Evolutionary conservation across 805 yeast genomes (phyloP).

Genomic region (Lipomyces anomalus): DNA sequence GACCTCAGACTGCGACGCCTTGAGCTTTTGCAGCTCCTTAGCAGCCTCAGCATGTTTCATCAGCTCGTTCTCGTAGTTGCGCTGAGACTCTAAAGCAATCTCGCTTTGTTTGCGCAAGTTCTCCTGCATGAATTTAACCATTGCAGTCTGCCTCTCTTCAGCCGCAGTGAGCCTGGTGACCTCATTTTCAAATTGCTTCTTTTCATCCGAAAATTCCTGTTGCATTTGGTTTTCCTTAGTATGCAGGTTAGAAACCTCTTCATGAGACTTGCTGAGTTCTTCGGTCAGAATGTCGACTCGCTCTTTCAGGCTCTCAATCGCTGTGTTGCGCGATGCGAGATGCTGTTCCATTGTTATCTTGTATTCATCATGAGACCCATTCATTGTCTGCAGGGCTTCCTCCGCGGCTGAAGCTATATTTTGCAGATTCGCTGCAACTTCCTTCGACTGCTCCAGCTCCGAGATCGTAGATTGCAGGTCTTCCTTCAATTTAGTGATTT

Average conservation of each 20-base stretch:
- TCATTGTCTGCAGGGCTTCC: slow-evolving; percentile 52
- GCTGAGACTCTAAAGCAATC: slow-evolving; percentile 46
- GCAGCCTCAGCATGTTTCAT: slow-evolving; percentile 50
- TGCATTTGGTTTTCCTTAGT: slow-evolving; percentile 23
- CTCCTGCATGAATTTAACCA: slow-evolving; percentile 28
- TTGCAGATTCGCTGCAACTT: slow-evolving; percentile 56
- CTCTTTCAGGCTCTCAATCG: slow-evolving; percentile 26
- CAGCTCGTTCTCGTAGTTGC: slow-evolving; percentile 51
- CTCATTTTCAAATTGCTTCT: slow-evolving; percentile 24
- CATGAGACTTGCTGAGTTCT: slow-evolving; percentile 27
- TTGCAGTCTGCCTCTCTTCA: slow-evolving; percentile 32
- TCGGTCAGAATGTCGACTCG: slow-evolving; percentile 22
- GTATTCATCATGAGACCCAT: slow-evolving; percentile 47
- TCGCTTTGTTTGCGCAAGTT: slow-evolving; percentile 43
- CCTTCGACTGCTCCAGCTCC: slow-evolving; percentile 53
- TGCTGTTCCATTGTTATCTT: slow-evolving; percentile 29
- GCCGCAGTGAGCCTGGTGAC: slow-evolving; percentile 27
- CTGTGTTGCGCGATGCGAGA: slow-evolving; percentile 9
- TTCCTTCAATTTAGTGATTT: slow-evolving; percentile 32
- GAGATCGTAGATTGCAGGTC: slow-evolving; percentile 46
- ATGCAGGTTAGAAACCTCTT: slow-evolving; percentile 17
- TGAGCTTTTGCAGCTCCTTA: slow-evolving; percentile 38
- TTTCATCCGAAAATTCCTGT: slow-evolving; percentile 23
- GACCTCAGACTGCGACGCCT: slow-evolving; percentile 34
- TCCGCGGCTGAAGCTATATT: slow-evolving; percentile 63